These are phyloP conservation scores for Acidomyces sp. DNA, from an alignment of 495 filamentous ascomycete genomes.

Conservation along the genomic window DNA sequence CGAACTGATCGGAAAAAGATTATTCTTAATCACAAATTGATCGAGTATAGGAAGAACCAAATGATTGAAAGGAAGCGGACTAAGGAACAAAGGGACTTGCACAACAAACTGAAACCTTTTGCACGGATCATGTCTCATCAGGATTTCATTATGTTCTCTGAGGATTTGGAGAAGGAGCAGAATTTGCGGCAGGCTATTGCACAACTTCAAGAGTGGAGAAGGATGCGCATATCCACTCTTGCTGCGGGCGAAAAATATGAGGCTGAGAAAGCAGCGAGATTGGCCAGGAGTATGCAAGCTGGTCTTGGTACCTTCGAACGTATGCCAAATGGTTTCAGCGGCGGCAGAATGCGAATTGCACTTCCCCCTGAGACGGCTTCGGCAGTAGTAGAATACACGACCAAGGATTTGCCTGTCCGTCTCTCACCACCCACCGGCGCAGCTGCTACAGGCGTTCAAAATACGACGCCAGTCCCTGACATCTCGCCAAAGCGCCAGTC, in stretches of 20 bases:
- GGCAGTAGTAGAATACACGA: slow-evolving; percentile 57
- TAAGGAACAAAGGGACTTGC: slow-evolving; percentile 81
- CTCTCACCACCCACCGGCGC: slow-evolving; percentile 28
- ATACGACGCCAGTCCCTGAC: slow-evolving; percentile 16
- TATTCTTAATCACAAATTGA: slow-evolving; percentile 83
- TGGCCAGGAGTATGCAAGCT: slow-evolving; percentile 46
- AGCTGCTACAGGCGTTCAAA: slow-evolving; percentile 22
- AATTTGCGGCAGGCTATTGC: slow-evolving; percentile 79
- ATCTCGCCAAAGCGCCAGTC: slow-evolving; percentile 21
- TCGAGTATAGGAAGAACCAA: slow-evolving; percentile 83
- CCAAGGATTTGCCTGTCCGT: slow-evolving; percentile 49
- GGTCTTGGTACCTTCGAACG: slow-evolving; percentile 70
- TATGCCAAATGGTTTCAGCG: slow-evolving; percentile 41
- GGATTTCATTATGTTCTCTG: slow-evolving; percentile 77
- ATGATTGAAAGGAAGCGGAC: slow-evolving; percentile 85
- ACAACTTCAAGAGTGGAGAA: slow-evolving; percentile 90
- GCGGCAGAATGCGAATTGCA: slow-evolving; percentile 40
- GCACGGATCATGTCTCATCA: slow-evolving; percentile 89
- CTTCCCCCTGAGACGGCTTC: slow-evolving; percentile 55
- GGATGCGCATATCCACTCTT: slow-evolving; percentile 67
- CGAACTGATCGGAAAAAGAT: slow-evolving; percentile 93
- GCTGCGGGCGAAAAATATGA: slow-evolving; percentile 89
- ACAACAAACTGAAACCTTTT: slow-evolving; percentile 90
- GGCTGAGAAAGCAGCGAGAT: slow-evolving; percentile 66
- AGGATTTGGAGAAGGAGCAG: slow-evolving; percentile 75